Conservation (phyloP, 148 eudicot genomes). For the Euryodendron excelsum region DNA sequence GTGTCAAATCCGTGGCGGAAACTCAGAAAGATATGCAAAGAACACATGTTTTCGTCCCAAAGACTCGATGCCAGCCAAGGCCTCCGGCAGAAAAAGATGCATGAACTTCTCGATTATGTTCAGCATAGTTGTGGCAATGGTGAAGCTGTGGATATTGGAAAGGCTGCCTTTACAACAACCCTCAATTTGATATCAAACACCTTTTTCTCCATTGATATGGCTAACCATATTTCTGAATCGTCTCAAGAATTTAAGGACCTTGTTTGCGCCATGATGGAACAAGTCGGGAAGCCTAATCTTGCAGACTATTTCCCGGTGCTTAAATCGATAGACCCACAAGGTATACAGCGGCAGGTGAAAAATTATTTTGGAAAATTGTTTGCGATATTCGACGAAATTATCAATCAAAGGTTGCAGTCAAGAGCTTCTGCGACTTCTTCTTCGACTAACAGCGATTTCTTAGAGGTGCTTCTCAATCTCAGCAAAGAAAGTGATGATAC, state of each 20-base stretch:
- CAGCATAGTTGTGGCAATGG: not conserved
- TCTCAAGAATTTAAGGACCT: not conserved
- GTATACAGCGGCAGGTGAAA: not conserved
- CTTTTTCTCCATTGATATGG: not conserved
- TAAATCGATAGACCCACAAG: not conserved
- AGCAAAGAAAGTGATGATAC: conserved; percentile 1
- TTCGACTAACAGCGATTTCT: conserved; percentile 19
- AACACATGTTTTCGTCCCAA: not conserved
- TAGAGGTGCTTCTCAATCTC: conserved; percentile 25
- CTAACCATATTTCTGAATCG: not conserved
- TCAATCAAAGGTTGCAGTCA: conserved; percentile 15
- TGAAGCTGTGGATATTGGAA: not conserved
- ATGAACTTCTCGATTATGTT: not conserved
- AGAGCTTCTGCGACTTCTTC: not conserved
- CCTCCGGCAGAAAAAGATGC: not conserved
- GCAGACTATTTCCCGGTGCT: not conserved
- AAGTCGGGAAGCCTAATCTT: not conserved
- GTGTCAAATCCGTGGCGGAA: not conserved
- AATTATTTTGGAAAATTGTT: not conserved
- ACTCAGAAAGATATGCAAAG: not conserved
- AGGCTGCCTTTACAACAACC: not conserved
- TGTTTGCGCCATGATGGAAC: not conserved
- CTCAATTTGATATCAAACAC: conserved; percentile 1
- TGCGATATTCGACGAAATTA: conserved; percentile 7
- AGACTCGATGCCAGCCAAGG: not conserved